phyloP scores from a whole-genome alignment of 2,329 filamentous ascomycete genomes.

The Parafenestella ontariensis region DNA sequence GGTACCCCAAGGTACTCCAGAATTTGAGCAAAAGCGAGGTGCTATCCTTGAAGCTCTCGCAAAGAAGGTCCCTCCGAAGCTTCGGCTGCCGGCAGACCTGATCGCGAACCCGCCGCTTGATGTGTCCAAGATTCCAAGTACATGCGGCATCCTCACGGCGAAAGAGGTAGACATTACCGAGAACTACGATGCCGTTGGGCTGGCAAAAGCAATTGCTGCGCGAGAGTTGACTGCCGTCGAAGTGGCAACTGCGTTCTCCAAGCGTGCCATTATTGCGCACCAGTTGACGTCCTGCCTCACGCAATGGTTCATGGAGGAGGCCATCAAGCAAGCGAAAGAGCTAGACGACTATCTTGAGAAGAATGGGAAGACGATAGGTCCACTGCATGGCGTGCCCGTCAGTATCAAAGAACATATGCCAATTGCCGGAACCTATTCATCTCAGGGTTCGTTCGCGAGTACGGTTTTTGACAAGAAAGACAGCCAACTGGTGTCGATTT shows the following conservation, averaged over 20 bases:
- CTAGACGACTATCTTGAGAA: slow-evolving; percentile 54
- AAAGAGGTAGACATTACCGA: slow-evolving; percentile 60
- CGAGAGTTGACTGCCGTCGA: slow-evolving; percentile 48
- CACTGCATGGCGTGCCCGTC: slow-evolving; percentile 60
- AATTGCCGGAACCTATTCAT: slow-evolving; percentile 61
- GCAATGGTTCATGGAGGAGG: slow-evolving; percentile 31
- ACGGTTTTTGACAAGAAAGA: slow-evolving; percentile 59
- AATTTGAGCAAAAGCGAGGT: slow-evolving; percentile 24
- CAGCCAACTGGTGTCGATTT: slow-evolving; percentile 61
- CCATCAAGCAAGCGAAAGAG: slow-evolving; percentile 21
- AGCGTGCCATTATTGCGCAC: slow-evolving; percentile 28
- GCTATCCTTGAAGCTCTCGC: slow-evolving; percentile 21
- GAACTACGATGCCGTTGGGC: slow-evolving; percentile 52
- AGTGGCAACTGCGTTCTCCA: slow-evolving; percentile 41
- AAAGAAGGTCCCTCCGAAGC: slow-evolving; percentile 17
- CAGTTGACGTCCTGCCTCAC: slow-evolving; percentile 26
- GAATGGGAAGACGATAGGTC: slow-evolving; percentile 22
- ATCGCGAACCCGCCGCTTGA: slow-evolving; percentile 22
- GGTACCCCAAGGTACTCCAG: slow-evolving; percentile 23
- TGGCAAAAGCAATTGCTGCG: slow-evolving; percentile 51
- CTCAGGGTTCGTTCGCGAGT: slow-evolving; percentile 59
- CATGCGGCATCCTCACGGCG: slow-evolving; percentile 54
- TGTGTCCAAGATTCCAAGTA: slow-evolving; percentile 23
- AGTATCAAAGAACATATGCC: slow-evolving; percentile 61
- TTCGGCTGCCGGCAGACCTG: slow-evolving; percentile 12